Evolutionary conservation across 148 eudicot genomes (phyloP).

Genomic region (Amaranthus hypochondriacus): DNA sequence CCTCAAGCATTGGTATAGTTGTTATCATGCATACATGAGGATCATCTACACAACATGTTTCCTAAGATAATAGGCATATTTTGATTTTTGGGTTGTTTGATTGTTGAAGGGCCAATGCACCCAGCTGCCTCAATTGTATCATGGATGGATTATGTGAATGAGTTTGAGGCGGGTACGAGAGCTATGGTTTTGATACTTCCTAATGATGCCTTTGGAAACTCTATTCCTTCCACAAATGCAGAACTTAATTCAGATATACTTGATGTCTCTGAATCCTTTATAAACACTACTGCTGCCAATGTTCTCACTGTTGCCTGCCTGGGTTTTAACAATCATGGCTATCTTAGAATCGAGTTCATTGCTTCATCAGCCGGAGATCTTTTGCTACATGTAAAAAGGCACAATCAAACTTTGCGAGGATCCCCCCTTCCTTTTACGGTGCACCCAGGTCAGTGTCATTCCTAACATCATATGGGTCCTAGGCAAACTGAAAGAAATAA

Average conservation of each 20-base stretch:
- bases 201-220: slow-evolving; percentile 91
- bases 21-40: no score
- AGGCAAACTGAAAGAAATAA: no score
- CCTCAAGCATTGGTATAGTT: no score
- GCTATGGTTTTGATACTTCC: slow-evolving; percentile 60
- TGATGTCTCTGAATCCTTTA: slow-evolving; percentile 42
- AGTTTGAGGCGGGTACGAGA: slow-evolving; percentile 66
- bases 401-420: slow-evolving; percentile 52
- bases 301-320: slow-evolving; percentile 39
- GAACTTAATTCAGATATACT: slow-evolving; percentile 36
- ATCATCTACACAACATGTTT: no score
- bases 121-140: slow-evolving; percentile 59
- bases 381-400: slow-evolving; percentile 48
- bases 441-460: slow-evolving; percentile 52
- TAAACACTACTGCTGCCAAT: slow-evolving; percentile 45
- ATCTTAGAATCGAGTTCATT: slow-evolving; percentile 55
- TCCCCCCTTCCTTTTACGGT: slow-evolving; percentile 78
- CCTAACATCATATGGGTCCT: no score
- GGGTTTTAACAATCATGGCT: slow-evolving; percentile 59
- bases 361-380: slow-evolving; percentile 65
- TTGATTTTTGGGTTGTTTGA: background rate
- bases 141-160: slow-evolving; percentile 60
- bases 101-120: slow-evolving; percentile 63
- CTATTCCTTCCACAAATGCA: slow-evolving; percentile 43
- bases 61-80: no score